phyloP scores from a whole-genome alignment of 2,329 filamentous ascomycete species.

The Verticillium isaacii region DNA sequence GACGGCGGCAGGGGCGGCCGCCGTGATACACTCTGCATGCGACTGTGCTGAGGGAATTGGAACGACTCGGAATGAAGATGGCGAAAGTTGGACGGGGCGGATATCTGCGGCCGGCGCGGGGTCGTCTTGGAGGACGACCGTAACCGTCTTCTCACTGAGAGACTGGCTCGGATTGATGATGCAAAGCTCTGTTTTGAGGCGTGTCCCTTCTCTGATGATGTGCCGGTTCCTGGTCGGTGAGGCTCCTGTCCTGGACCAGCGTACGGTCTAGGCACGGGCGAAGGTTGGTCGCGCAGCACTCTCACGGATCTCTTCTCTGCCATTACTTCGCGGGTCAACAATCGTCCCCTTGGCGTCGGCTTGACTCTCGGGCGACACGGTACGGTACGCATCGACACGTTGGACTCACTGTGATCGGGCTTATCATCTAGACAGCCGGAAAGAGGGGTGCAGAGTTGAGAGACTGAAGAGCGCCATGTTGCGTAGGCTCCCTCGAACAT shows the following conservation, averaged over 20 bases:
- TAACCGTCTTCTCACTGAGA: constrained; percentile 41
- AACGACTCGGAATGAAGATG: constrained; percentile 49
- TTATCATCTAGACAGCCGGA: constrained; percentile 32
- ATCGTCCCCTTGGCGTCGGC: not conserved
- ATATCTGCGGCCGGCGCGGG: constrained; percentile 51
- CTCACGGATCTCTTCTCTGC: constrained; percentile 19
- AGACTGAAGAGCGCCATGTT: constrained; percentile 42
- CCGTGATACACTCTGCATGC: constrained; percentile 19
- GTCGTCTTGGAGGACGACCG: constrained; percentile 32
- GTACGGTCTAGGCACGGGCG: constrained; percentile 20
- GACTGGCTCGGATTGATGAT: constrained; percentile 28
- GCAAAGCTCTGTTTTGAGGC: constrained; percentile 31
- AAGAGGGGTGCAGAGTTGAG: constrained; percentile 39
- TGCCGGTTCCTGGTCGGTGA: constrained; percentile 6
- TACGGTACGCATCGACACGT: not conserved
- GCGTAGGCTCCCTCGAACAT: constrained; percentile 35
- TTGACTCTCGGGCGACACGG: not conserved
- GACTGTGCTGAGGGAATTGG: constrained; percentile 25
- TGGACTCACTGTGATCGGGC: constrained; percentile 30
- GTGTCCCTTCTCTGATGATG: constrained; percentile 21
- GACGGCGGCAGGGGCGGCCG: constrained; percentile 25
- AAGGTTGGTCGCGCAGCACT: constrained; percentile 25
- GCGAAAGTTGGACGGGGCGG: constrained; percentile 54
- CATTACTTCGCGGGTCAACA: not conserved
- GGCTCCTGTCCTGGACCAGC: constrained; percentile 17